These are phyloP conservation scores for Pneumocystis oryctolagi DNA, from an alignment of 1,139 yeast species.

Conservation along the genomic window DNA sequence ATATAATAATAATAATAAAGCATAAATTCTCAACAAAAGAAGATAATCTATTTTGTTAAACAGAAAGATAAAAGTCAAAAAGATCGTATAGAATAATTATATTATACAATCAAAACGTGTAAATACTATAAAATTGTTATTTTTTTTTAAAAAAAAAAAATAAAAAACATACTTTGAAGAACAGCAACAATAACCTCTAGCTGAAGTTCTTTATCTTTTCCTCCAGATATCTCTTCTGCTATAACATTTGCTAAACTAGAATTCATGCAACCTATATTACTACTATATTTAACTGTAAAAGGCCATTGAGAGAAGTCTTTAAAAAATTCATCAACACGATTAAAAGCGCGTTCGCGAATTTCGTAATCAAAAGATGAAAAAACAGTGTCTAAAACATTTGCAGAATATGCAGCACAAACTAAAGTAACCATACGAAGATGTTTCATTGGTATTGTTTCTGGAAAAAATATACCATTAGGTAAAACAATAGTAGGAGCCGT, in stretches of 20 bases:
- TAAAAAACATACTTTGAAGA: slow-evolving; percentile 6
- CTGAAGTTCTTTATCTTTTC: slow-evolving; percentile 49
- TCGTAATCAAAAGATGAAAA: slow-evolving; percentile 67
- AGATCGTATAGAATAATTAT: slow-evolving; percentile 15
- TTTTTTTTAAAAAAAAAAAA: not conserved
- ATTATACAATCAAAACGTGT: slow-evolving; percentile 35
- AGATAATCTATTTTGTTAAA: not conserved
- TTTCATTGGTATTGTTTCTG: slow-evolving; percentile 52
- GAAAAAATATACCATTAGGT: slow-evolving; percentile 40
- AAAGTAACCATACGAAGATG: slow-evolving; percentile 66
- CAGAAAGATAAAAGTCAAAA: not conserved
- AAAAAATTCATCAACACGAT: slow-evolving; percentile 80
- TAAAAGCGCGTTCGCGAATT: slow-evolving; percentile 82
- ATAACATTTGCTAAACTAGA: slow-evolving; percentile 60
- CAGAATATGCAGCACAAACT: slow-evolving; percentile 85
- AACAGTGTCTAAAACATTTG: slow-evolving; percentile 88
- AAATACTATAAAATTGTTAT: slow-evolving; percentile 23
- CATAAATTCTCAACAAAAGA: not conserved
- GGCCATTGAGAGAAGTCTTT: slow-evolving; percentile 77
- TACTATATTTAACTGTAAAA: slow-evolving; percentile 43
- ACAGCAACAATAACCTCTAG: slow-evolving; percentile 89
- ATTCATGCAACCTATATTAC: slow-evolving; percentile 41
- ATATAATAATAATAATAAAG: too few relatives aligned
- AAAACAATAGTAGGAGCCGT: slow-evolving; percentile 49
- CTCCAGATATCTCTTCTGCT: slow-evolving; percentile 43